These are phyloP conservation scores for Mortierella alpina DNA, from an alignment of 192 early-diverging fungal genomes.

Conservation along the genomic window DNA sequence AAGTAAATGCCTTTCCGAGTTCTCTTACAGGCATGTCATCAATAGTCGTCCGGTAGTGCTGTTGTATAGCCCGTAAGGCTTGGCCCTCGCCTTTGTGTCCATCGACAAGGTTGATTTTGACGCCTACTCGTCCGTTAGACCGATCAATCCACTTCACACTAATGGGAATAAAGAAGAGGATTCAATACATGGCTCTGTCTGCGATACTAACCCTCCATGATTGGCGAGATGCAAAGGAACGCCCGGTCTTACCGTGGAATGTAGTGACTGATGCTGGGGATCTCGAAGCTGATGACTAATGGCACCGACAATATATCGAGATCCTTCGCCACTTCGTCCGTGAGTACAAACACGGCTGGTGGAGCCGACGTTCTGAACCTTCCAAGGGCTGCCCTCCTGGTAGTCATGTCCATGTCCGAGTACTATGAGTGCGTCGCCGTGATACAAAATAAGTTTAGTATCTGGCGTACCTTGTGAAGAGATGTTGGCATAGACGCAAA, in stretches of 20 bases:
- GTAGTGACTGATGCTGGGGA: constrained; percentile 32
- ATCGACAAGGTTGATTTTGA: constrained; percentile 41
- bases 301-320: constrained; percentile 34
- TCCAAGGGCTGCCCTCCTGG: constrained; percentile 16
- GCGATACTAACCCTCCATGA: not conserved
- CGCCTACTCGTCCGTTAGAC: constrained; percentile 37
- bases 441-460: not conserved
- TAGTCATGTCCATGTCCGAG: constrained; percentile 42
- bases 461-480: not conserved
- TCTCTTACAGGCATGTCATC: constrained; percentile 51
- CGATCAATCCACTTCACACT: constrained; percentile 55
- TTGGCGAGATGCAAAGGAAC: not conserved
- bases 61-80: constrained; percentile 30
- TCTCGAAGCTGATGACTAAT: constrained; percentile 45
- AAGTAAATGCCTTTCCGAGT: not conserved
- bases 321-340: constrained; percentile 29
- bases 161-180: not conserved
- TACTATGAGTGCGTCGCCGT: constrained; percentile 15
- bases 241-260: constrained; percentile 32
- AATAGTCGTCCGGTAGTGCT: constrained; percentile 43
- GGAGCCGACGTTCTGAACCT: constrained; percentile 24
- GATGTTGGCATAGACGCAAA: not conserved
- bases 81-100: constrained; percentile 44
- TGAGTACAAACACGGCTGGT: constrained; percentile 19
- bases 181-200: not conserved